Evolutionary conservation across 495 filamentous ascomycete species (phyloP).

Genomic region (Penicillium odoratum): DNA sequence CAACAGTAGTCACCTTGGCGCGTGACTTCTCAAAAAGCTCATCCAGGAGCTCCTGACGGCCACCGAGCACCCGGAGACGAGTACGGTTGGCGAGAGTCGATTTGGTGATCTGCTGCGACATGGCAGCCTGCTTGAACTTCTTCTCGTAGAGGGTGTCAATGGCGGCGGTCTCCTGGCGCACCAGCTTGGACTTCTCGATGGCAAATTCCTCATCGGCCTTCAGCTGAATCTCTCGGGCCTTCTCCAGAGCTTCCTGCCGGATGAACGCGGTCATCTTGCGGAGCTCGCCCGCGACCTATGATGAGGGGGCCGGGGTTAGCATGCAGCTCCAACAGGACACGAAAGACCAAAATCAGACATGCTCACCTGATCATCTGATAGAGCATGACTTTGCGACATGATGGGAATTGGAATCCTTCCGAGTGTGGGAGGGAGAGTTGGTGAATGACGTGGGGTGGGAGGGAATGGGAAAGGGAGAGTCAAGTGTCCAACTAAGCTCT

Average conservation of each 20-base stretch:
- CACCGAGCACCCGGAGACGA: constrained; percentile 78
- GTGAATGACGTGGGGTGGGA: constrained; percentile 27
- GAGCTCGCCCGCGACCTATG: constrained; percentile 87
- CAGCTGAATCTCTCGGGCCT: constrained; percentile 92
- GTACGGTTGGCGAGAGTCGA: constrained; percentile 95
- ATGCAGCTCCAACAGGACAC: constrained; percentile 3
- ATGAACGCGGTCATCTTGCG: constrained; percentile 99
- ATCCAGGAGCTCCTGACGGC: constrained; percentile 88
- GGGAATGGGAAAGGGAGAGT: constrained; percentile 17
- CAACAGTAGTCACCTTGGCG: constrained; percentile 61
- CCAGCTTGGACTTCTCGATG: constrained; percentile 97
- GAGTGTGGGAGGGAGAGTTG: background rate
- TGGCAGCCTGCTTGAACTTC: constrained; percentile 95
- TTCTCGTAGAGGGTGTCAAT: constrained; percentile 94
- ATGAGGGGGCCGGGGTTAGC: constrained; percentile 15
- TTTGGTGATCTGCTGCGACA: constrained; percentile 95
- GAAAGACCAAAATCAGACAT: background rate
- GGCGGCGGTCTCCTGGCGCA: constrained; percentile 85
- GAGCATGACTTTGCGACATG: constrained; percentile 90
- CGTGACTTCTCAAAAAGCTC: constrained; percentile 81
- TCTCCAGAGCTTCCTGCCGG: constrained; percentile 95
- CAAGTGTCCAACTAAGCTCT: constrained; percentile 30
- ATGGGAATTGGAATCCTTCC: constrained; percentile 30
- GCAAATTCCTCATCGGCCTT: constrained; percentile 98
- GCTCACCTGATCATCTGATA: constrained; percentile 88